phyloP scores from a whole-genome alignment of 2,329 filamentous ascomycete species.

The Metarhizium brunneum region DNA sequence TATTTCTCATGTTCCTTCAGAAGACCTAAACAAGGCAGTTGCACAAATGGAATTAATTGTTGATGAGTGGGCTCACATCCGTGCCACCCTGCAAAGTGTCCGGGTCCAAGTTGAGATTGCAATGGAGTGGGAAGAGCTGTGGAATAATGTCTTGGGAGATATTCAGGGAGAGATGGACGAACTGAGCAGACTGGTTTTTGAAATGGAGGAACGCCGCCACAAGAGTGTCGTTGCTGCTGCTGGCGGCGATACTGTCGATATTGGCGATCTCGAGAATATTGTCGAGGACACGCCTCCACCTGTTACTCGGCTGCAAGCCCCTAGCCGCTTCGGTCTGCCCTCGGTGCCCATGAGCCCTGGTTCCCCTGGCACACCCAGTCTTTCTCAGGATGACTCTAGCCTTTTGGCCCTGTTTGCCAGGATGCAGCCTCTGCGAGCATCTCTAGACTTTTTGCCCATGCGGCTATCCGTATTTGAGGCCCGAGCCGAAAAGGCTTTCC shows the following conservation, averaged over 20 bases:
- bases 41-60: slow-evolving; percentile 84
- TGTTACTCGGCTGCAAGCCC: slow-evolving; percentile 40
- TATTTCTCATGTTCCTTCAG: slow-evolving; percentile 58
- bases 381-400: slow-evolving; percentile 73
- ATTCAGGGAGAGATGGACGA: slow-evolving; percentile 82
- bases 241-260: slow-evolving; percentile 60
- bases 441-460: slow-evolving; percentile 94
- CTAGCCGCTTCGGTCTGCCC: slow-evolving; percentile 60
- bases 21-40: slow-evolving; percentile 67
- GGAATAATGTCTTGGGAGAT: slow-evolving; percentile 87
- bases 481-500: slow-evolving; percentile 70
- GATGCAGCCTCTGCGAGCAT: slow-evolving; percentile 89
- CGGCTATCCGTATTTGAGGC: slow-evolving; percentile 76
- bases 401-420: slow-evolving; percentile 84
- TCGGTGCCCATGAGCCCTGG: slow-evolving; percentile 53
- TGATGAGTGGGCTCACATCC: slow-evolving; percentile 75
- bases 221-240: slow-evolving; percentile 58
- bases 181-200: slow-evolving; percentile 74
- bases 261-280: slow-evolving; percentile 86
- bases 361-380: slow-evolving; percentile 45
- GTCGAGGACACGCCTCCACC: slow-evolving; percentile 72
- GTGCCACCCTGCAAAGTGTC: slow-evolving; percentile 64
- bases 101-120: slow-evolving; percentile 91
- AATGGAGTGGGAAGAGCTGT: slow-evolving; percentile 98
- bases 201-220: slow-evolving; percentile 95